Percentiles rank a stretch among this genome's conserved stretches.
These are phyloP conservation scores for Piloderma croceum DNA, from an alignment of 768 basidiomycete species.

Conservation along the genomic window DNA sequence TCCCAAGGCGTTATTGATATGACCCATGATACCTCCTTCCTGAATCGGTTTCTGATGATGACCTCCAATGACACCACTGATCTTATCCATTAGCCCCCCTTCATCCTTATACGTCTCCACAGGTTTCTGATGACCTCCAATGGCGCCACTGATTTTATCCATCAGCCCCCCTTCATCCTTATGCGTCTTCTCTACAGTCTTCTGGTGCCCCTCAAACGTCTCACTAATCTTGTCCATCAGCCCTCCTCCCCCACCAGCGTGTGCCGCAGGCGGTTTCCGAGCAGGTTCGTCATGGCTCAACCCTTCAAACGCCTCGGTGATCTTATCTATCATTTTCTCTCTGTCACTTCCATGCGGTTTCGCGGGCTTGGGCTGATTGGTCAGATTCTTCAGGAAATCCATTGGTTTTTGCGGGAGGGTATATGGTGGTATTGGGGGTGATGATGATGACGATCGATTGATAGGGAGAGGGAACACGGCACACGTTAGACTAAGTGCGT, in stretches of 20 bases:
- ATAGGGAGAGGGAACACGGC: too few relatives aligned
- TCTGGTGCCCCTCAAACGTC: neutral
- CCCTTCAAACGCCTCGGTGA: neutral
- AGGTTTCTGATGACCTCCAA: neutral
- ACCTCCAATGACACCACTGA: neutral
- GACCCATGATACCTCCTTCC: slow-evolving; percentile 26
- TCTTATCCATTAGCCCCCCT: slow-evolving; percentile 1
- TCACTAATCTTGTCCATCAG: slow-evolving; percentile 1
- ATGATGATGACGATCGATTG: too few relatives aligned
- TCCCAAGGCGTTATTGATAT: slow-evolving; percentile 25
- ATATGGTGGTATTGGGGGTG: too few relatives aligned
- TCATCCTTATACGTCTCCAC: neutral
- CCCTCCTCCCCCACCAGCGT: neutral
- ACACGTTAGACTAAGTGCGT: too few relatives aligned
- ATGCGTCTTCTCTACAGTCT: neutral
- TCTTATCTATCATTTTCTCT: neutral
- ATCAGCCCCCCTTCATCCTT: neutral
- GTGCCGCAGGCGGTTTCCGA: neutral
- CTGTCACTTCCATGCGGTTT: too few relatives aligned
- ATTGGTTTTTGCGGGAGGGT: too few relatives aligned
- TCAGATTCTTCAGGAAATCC: too few relatives aligned
- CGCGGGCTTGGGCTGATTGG: too few relatives aligned
- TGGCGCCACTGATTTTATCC: neutral
- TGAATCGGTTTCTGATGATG: slow-evolving; percentile 1
- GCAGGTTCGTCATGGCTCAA: neutral